phyloP scores from a whole-genome alignment of 2,329 filamentous ascomycete species.

The Alternaria sp. region DNA sequence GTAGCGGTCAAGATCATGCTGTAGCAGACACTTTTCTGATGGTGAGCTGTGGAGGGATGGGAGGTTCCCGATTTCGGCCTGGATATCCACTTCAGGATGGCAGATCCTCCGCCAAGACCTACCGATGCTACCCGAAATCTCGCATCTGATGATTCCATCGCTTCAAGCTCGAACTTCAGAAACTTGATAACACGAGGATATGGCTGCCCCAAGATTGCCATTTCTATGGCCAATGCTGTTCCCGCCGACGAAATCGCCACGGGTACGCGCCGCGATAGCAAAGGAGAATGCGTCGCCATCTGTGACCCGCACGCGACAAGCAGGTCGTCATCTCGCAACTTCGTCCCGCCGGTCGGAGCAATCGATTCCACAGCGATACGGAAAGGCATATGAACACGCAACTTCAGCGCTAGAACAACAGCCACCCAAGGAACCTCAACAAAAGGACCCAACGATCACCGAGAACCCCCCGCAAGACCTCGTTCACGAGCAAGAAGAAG shows the following conservation, averaged over 20 bases:
- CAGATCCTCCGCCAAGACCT: constrained; percentile 25
- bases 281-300: constrained; percentile 15
- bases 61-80: constrained; percentile 10
- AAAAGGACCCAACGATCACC: constrained; percentile 8
- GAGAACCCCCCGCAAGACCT: constrained; percentile 21
- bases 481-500: constrained; percentile 35
- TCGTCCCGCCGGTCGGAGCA: constrained; percentile 41
- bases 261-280: constrained; percentile 29
- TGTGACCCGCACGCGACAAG: constrained; percentile 28
- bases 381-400: constrained; percentile 58
- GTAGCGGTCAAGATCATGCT: too few relatives aligned
- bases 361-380: constrained; percentile 55
- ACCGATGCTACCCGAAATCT: constrained; percentile 22
- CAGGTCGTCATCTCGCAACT: constrained; percentile 39
- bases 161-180: constrained; percentile 8
- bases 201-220: constrained; percentile 57
- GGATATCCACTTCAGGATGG: constrained; percentile 23
- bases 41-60: not conserved
- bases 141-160: constrained; percentile 13
- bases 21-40: not conserved
- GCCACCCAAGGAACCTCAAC: constrained; percentile 13
- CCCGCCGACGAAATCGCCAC: constrained; percentile 39
- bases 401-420: constrained; percentile 45
- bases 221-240: constrained; percentile 60
- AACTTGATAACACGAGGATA: constrained; percentile 29